Base-by-base conservation (phyloP, 345 rosid species). In the Sonneratia caseolaris region DNA sequence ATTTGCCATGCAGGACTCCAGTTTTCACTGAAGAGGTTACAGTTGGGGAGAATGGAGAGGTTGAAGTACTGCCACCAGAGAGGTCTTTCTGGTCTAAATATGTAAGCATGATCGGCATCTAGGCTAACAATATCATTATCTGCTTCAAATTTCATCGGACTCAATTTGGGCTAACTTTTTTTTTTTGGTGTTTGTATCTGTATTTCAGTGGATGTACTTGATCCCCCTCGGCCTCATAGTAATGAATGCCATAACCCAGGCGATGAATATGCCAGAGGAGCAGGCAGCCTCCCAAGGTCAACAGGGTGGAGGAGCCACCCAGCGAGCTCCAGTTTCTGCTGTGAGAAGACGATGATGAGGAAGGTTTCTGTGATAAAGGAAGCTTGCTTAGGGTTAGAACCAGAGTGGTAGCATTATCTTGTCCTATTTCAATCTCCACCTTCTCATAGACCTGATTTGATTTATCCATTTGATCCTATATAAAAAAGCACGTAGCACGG, bases 61-160 rank as follows among this genome's bases (percentile, higher is more conserved):
- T 84, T 71, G 96, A 86, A 83, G 73, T 77, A 73, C 71, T 66
- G 70, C 93, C 93, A 65, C 96, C 95, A 42, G 98, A 91, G 82
- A 90, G 83, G 77, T 86, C 97, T 51, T 87, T 90, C 73, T 94
- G 96, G 97, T 96, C 97, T 59, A 91, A 94, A 94, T 94, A 94
- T 75, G 98, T 94, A 71, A 84, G 97, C 86, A 67, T 49, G 18
- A 18, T 35, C 14, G 49, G 15, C n/a, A 45, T 9, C 45, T 9
- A 9, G 45, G 45, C 45, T 42, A 42, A 5, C 45, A 59, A 22
- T 2, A 6, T 0, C 37, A 37, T 35, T 2, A 1, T 43, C 36
- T 37, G 32, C 11, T 11, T 51, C 0, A 37, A 13, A 18, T 61
- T 37, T 24, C 37, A 64, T 35, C 18, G 22, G 6, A 22, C 38